A percentile compares a stretch with the other conserved stretches of the same genome.
Conservation (phyloP, 306 rosid species). For the Geum urbanum region DNA sequence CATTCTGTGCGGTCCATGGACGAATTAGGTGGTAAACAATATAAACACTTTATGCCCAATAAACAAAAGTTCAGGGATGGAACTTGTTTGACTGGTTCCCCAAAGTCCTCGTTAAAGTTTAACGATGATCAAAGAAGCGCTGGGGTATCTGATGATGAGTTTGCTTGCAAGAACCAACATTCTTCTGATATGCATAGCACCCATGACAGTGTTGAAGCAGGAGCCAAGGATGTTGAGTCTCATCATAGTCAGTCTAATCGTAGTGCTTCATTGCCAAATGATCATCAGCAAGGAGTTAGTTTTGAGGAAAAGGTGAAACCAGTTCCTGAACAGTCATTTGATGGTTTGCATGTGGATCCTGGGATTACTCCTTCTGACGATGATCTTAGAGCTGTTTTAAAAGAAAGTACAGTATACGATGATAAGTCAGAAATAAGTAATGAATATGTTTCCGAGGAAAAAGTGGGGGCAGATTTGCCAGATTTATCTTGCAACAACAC, state of each 20-base stretch:
- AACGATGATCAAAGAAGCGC: neutral
- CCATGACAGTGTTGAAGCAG: constrained; percentile 17
- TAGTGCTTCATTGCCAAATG: neutral
- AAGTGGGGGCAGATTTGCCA: constrained; percentile 19
- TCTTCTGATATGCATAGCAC: constrained; percentile 12
- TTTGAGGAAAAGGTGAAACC: constrained; percentile 7
- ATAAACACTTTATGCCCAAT: constrained; percentile 11
- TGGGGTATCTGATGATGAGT: neutral
- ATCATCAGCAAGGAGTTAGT: neutral
- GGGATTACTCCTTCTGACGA: constrained; percentile 19
- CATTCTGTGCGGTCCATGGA: constrained; percentile 23
- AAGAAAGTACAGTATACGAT: neutral
- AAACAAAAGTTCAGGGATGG: constrained; percentile 2
- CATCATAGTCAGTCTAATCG: constrained; percentile 16
- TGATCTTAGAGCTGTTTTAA: constrained; percentile 11
- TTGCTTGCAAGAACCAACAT: constrained; percentile 6
- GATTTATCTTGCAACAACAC: constrained; percentile 5
- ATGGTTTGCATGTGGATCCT: constrained; percentile 10
- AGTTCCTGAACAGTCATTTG: constrained; percentile 11
- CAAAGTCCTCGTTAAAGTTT: constrained; percentile 2
- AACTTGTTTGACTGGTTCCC: constrained; percentile 9
- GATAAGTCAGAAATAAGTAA: constrained; percentile 17
- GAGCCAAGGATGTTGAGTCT: constrained; percentile 18
- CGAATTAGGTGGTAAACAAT: constrained; percentile 28
- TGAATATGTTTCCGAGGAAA: constrained; percentile 13